Evolutionary conservation across 2,329 filamentous ascomycete species (phyloP).

Genomic region (Sarocladium strictum): DNA sequence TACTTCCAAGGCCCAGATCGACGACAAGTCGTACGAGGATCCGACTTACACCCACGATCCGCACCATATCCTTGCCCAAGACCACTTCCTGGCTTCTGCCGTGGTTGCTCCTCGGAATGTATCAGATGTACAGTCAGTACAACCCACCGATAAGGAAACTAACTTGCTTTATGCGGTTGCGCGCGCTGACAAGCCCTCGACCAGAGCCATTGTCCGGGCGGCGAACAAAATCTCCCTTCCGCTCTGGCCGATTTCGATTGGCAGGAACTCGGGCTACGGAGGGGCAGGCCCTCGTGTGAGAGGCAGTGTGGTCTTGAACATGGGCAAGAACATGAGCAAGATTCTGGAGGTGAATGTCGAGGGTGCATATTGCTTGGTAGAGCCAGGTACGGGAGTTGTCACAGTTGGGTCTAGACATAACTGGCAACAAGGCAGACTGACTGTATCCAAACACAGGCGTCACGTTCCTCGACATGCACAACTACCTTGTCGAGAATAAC

Average conservation of each 20-base stretch:
- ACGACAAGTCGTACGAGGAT: constrained; percentile 15
- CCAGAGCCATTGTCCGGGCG: constrained; percentile 30
- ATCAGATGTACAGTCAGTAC: constrained; percentile 34
- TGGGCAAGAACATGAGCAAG: constrained; percentile 47
- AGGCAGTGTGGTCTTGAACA: constrained; percentile 43
- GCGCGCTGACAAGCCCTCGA: neutral
- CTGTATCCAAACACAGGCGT: constrained; percentile 23
- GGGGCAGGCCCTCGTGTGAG: constrained; percentile 47
- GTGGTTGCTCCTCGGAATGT: constrained; percentile 27
- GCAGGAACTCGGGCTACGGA: constrained; percentile 47
- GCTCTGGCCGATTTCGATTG: constrained; percentile 43
- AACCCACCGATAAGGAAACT: neutral
- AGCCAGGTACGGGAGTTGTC: constrained; percentile 45
- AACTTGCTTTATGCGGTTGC: neutral
- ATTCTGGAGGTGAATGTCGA: constrained; percentile 45
- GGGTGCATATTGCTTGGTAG: constrained; percentile 43
- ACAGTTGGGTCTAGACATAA: no score
- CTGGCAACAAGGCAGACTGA: neutral
- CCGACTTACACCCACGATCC: constrained; percentile 28
- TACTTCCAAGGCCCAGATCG: neutral
- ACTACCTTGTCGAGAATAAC: constrained; percentile 37
- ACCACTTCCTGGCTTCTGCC: constrained; percentile 35
- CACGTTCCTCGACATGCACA: constrained; percentile 43
- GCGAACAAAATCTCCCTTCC: constrained; percentile 39
- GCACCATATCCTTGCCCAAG: constrained; percentile 32